Percentiles rank a stretch among this genome's conserved stretches.
Conservation (phyloP, 2,329 filamentous ascomycete genomes). For the Botryotinia convoluta region DNA sequence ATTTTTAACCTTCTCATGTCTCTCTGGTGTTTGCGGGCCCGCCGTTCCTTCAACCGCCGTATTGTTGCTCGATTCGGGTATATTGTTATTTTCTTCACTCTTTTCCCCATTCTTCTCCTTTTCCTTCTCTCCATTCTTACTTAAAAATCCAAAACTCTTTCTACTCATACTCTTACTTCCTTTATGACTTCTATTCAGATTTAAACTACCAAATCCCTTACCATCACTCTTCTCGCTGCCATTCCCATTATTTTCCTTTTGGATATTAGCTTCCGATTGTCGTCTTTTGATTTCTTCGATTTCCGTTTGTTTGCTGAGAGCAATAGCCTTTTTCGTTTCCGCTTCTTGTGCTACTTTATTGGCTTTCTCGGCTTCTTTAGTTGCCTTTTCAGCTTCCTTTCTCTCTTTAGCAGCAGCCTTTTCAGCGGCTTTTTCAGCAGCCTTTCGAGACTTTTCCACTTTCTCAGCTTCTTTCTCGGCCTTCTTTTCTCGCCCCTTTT, state of each 20-base stretch:
- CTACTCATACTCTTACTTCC: slow-evolving; percentile 75
- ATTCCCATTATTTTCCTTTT: slow-evolving; percentile 22
- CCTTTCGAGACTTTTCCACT: slow-evolving; percentile 44
- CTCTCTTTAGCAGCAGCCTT: slow-evolving; percentile 35
- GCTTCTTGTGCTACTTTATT: slow-evolving; percentile 13
- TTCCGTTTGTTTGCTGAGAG: slow-evolving; percentile 15
- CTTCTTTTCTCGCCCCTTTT: slow-evolving; percentile 66
- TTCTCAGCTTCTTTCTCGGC: slow-evolving; percentile 56
- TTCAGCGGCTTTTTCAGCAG: slow-evolving; percentile 43
- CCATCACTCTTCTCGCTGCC: slow-evolving; percentile 26
- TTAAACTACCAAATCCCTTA: slow-evolving; percentile 40
- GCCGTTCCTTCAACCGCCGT: slow-evolving; percentile 33
- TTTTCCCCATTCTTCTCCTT: slow-evolving; percentile 15
- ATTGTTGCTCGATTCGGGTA: slow-evolving; percentile 11
- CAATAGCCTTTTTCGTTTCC: slow-evolving; percentile 12
- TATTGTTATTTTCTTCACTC: slow-evolving; percentile 20
- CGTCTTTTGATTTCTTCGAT: not conserved
- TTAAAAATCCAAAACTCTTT: slow-evolving; percentile 67
- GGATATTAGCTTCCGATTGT: slow-evolving; percentile 7
- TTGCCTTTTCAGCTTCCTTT: slow-evolving; percentile 16
- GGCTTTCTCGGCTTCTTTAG: slow-evolving; percentile 9
- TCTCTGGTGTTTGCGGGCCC: slow-evolving; percentile 38
- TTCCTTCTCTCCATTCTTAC: slow-evolving; percentile 39
- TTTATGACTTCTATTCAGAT: slow-evolving; percentile 56
- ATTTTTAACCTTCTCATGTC: slow-evolving; percentile 51